Evolutionary conservation across 2,329 filamentous ascomycete genomes (phyloP).

Genomic region (Fusarium incarnatum): DNA sequence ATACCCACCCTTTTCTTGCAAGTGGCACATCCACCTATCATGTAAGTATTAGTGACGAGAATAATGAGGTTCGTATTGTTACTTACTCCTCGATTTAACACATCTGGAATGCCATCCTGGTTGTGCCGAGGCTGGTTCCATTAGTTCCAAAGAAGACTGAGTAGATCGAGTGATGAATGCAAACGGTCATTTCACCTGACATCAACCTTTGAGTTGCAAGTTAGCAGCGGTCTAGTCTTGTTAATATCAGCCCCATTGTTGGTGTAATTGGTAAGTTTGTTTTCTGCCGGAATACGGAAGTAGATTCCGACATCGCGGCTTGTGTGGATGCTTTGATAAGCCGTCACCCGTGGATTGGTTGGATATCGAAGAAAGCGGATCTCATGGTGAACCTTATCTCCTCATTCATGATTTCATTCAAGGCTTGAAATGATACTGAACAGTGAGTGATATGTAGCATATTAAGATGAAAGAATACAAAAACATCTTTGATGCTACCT

Average conservation of each 20-base stretch:
- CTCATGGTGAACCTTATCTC: background rate
- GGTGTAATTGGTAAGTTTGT: background rate
- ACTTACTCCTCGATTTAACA: background rate
- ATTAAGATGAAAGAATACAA: too few species aligned
- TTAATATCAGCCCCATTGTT: background rate
- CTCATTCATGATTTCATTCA: too few species aligned
- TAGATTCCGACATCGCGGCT: background rate
- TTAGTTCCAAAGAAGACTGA: too few species aligned
- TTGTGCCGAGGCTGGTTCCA: too few species aligned
- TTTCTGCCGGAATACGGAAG: background rate
- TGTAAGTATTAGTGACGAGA: background rate
- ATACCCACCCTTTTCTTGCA: conserved; percentile 13
- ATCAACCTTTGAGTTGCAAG: too few species aligned
- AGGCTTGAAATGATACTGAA: too few species aligned
- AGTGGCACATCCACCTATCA: background rate
- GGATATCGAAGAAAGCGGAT: background rate
- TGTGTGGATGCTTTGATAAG: background rate
- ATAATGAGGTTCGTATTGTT: too few species aligned
- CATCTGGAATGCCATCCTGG: background rate
- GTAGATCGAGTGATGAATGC: too few species aligned
- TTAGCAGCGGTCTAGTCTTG: too few species aligned
- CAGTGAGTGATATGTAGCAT: too few species aligned
- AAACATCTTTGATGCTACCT: too few species aligned
- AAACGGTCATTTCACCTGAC: too few species aligned
- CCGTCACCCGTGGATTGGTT: background rate